phyloP scores from a whole-genome alignment of 2,329 filamentous ascomycete genomes.

The Penicillium rolfsii region DNA sequence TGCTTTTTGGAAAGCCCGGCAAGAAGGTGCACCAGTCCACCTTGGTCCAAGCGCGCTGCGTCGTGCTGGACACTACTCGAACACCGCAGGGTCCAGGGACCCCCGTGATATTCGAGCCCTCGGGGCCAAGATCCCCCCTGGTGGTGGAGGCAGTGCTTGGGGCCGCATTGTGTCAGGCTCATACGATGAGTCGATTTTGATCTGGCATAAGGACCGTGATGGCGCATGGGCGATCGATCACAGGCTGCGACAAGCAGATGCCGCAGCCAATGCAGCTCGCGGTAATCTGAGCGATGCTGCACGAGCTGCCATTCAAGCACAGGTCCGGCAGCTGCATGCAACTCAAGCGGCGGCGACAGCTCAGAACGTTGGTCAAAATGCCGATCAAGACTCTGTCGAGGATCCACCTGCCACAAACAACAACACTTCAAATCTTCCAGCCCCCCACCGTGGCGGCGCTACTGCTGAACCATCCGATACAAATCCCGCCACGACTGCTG shows the following conservation, averaged over 20 bases:
- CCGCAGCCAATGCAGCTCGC: slow-evolving; percentile 44
- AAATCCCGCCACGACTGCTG: neutral
- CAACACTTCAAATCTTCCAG: neutral
- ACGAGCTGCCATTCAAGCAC: slow-evolving; percentile 26
- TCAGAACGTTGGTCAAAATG: slow-evolving; percentile 2
- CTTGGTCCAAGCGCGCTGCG: slow-evolving; percentile 52
- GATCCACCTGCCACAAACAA: slow-evolving; percentile 6
- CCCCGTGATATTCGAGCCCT: slow-evolving; percentile 74
- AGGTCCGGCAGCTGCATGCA: slow-evolving; percentile 27
- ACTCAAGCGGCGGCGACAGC: slow-evolving; percentile 15
- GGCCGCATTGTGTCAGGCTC: slow-evolving; percentile 96
- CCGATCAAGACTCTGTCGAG: slow-evolving; percentile 6
- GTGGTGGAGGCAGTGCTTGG: slow-evolving; percentile 85
- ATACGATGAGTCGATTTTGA: slow-evolving; percentile 93
- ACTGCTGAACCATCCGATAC: neutral
- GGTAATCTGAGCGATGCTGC: slow-evolving; percentile 25
- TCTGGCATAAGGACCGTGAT: slow-evolving; percentile 86
- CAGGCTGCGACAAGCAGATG: slow-evolving; percentile 67
- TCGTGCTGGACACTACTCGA: slow-evolving; percentile 56
- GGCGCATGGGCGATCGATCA: slow-evolving; percentile 83
- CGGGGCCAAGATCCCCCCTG: slow-evolving; percentile 85
- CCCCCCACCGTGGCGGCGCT: neutral
- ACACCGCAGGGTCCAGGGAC: slow-evolving; percentile 70
- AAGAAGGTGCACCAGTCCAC: slow-evolving; percentile 48
- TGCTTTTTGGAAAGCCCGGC: slow-evolving; percentile 67